Evolutionary conservation across 129 eudicot genomes (phyloP).

Genomic region (Silybum marianum): DNA sequence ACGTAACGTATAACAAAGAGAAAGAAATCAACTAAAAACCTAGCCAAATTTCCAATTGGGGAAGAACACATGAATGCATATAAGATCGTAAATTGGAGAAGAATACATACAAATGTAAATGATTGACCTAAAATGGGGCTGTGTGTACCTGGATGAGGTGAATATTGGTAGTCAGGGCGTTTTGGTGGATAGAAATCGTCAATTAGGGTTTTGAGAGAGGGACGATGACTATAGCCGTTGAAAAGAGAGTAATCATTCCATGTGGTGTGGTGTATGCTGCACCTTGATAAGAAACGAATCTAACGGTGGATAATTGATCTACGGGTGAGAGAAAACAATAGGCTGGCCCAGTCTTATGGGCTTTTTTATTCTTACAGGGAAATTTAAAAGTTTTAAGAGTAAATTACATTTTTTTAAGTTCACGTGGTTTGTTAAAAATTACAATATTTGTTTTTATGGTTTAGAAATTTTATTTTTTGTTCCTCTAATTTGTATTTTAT

Average conservation of each 20-base stretch:
- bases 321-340: neutral
- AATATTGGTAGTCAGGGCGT: neutral
- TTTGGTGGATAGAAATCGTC: neutral
- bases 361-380: neutral
- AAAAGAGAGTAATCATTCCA: neutral
- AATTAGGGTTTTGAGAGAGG: constrained; percentile 23
- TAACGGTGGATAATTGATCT: constrained; percentile 12
- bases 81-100: neutral
- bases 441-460: no score
- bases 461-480: no score
- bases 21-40: neutral
- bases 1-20: neutral
- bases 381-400: no score
- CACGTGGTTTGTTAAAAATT: no score
- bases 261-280: neutral
- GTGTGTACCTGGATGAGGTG: constrained; percentile 23
- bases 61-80: constrained; percentile 3
- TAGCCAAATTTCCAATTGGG: neutral
- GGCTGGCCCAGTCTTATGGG: neutral
- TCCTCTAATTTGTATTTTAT: no score
- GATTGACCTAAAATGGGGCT: neutral
- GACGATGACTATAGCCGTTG: constrained; percentile 19
- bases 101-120: neutral
- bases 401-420: no score
- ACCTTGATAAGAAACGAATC: neutral